Conservation (phyloP, 2,329 filamentous ascomycete genomes). For the Trichoderma brevicompactum region DNA sequence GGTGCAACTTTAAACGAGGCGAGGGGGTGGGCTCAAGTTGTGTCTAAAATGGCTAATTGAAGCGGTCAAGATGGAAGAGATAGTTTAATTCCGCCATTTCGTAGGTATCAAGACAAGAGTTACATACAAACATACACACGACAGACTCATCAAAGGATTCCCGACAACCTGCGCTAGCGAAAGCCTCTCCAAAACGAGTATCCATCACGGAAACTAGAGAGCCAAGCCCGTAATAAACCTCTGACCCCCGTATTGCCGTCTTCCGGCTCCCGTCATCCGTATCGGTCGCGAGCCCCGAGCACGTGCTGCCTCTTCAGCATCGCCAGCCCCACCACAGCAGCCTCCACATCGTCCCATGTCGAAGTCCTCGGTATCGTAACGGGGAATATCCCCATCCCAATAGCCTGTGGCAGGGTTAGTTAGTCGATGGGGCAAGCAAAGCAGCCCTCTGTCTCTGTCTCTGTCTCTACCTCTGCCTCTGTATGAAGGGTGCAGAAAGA, state of each 20-base stretch:
- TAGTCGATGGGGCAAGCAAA: conserved; percentile 2
- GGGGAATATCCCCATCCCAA: conserved; percentile 19
- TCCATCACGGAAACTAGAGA: not conserved
- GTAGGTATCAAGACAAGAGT: not conserved
- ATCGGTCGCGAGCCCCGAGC: conserved; percentile 25
- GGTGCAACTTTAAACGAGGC: not conserved
- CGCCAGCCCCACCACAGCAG: conserved; percentile 14
- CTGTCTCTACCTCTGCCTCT: not conserved
- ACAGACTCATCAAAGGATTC: not conserved
- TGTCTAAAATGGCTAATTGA: not conserved
- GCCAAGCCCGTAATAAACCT: conserved; percentile 8
- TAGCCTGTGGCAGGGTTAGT: not conserved
- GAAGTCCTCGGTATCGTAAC: conserved; percentile 16
- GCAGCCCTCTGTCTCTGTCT: not conserved
- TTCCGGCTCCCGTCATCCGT: conserved; percentile 21
- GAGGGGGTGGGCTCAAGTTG: conserved; percentile 1
- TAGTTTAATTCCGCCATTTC: not conserved
- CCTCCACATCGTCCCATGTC: conserved; percentile 22
- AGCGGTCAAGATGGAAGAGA: too few relatives aligned
- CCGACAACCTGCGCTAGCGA: not conserved
- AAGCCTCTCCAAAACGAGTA: not conserved
- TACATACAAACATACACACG: not conserved
- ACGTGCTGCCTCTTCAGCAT: conserved; percentile 15
- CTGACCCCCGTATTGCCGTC: conserved; percentile 5
- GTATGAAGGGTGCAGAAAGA: conserved; percentile 10